These are phyloP conservation scores for Hordeum pubiflorum DNA, from an alignment of 202 grass and related monocot species.

Conservation along the genomic window DNA sequence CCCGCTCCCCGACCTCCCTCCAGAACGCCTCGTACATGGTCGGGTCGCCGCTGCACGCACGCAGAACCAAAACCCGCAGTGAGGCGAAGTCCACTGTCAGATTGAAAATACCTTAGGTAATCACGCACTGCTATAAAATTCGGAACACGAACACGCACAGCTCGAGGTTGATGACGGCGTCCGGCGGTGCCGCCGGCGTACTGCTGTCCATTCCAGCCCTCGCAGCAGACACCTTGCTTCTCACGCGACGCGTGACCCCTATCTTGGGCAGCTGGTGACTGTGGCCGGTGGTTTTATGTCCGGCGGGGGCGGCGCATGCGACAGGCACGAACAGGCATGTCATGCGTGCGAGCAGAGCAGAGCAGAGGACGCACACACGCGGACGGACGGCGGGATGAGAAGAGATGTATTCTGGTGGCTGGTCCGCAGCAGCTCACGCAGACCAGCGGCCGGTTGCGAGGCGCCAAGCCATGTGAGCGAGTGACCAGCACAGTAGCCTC, in stretches of 20 bases:
- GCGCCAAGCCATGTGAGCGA: neutral
- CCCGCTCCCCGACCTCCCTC: slow-evolving; percentile 24
- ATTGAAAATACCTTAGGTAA: no score
- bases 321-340: neutral
- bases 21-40: slow-evolving; percentile 78
- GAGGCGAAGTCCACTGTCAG: neutral
- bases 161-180: slow-evolving; percentile 39
- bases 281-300: neutral
- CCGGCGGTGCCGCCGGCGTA: neutral
- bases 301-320: neutral
- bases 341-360: neutral
- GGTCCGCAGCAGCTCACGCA: neutral
- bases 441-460: neutral
- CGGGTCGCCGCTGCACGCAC: slow-evolving; percentile 47
- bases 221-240: neutral
- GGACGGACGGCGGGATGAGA: neutral
- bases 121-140: no score
- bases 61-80: neutral
- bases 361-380: no score
- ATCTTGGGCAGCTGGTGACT: neutral
- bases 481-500: neutral
- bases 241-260: neutral
- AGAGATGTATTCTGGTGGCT: neutral
- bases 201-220: neutral
- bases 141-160: neutral